Evolutionary conservation across 2,329 filamentous ascomycete species (phyloP).

Genomic region (Ascocoryne sarcoides): DNA sequence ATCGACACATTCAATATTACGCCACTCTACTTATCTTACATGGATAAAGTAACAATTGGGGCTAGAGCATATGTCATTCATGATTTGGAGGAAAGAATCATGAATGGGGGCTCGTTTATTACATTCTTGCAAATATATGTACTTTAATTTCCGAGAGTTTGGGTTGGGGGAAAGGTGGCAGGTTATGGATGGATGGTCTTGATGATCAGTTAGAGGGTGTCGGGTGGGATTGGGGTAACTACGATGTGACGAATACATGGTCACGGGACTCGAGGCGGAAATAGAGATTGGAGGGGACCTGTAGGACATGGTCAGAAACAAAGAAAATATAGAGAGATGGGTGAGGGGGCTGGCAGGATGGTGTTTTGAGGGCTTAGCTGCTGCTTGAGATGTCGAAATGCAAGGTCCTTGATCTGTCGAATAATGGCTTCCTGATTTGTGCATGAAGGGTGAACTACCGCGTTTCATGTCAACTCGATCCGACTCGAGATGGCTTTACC

Average conservation of each 20-base stretch:
- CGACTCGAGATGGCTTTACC: too few species aligned
- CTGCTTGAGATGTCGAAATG: conserved; percentile 13
- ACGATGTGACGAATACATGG: too few species aligned
- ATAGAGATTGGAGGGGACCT: background rate
- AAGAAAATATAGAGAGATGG: conserved; percentile 3
- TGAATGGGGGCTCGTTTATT: conserved; percentile 1
- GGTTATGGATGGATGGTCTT: background rate
- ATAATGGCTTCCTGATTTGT: too few species aligned
- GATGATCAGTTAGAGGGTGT: background rate
- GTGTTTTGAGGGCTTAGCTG: conserved; percentile 17
- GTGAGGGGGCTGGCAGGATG: conserved; percentile 7
- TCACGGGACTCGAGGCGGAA: background rate
- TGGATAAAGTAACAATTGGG: conserved; percentile 5
- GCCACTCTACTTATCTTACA: conserved; percentile 6
- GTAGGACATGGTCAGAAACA: background rate
- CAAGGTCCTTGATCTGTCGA: conserved; percentile 12
- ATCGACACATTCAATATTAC: conserved; percentile 8
- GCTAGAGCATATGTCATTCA: conserved; percentile 1
- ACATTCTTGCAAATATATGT: background rate
- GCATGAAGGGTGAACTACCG: too few species aligned
- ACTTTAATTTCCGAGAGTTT: background rate
- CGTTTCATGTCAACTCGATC: too few species aligned
- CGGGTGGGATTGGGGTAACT: conserved; percentile 1
- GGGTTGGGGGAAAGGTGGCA: background rate
- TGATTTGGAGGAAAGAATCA: conserved; percentile 4